These are phyloP conservation scores for Cladosporium sp. DNA, from an alignment of 2,329 filamentous ascomycete genomes.

Conservation along the genomic window DNA sequence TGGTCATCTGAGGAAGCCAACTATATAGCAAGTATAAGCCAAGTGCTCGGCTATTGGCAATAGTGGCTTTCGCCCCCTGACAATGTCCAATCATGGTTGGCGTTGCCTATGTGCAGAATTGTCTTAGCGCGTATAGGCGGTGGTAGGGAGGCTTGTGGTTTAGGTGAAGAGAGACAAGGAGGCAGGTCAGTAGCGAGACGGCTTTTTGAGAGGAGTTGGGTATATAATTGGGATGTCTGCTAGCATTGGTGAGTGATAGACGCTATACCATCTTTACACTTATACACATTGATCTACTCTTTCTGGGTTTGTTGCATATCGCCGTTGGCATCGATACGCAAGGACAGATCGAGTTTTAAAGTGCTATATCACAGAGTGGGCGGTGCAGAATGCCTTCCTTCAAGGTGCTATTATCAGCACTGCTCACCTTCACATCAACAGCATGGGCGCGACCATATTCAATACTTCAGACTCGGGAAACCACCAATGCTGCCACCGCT, in stretches of 20 bases:
- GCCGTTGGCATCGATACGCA: background rate
- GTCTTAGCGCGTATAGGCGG: background rate
- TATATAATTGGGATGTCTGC: background rate
- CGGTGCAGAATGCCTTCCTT: background rate
- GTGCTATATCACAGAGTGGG: background rate
- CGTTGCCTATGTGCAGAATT: background rate
- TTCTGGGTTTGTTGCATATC: background rate
- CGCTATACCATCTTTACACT: background rate
- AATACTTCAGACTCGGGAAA: background rate
- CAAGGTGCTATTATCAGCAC: background rate
- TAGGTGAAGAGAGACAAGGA: slow-evolving; percentile 6
- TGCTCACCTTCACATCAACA: slow-evolving; percentile 14
- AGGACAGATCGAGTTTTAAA: background rate
- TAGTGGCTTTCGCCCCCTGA: background rate
- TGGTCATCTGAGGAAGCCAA: background rate
- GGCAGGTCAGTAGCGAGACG: slow-evolving; percentile 8
- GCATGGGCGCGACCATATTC: background rate
- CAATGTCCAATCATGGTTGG: background rate
- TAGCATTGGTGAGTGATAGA: background rate
- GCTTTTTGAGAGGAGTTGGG: background rate
- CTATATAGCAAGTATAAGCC: background rate
- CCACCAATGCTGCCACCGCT: background rate
- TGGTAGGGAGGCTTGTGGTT: slow-evolving; percentile 6
- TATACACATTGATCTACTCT: background rate
- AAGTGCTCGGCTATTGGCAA: background rate